These are phyloP conservation scores for Petunia secreta DNA, from an alignment of 257 asterid genomes.

Conservation along the genomic window DNA sequence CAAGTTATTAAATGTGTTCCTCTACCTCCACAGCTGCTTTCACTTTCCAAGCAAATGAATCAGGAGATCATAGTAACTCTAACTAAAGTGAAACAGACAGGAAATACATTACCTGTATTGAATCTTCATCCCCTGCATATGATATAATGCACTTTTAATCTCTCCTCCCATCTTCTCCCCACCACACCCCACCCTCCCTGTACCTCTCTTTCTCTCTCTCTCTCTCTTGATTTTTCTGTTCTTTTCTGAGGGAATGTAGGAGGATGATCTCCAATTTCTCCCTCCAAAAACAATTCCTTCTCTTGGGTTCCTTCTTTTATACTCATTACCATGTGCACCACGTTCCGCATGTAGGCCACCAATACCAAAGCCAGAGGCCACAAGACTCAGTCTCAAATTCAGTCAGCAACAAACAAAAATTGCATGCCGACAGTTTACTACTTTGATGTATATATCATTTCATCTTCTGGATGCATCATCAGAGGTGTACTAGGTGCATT, in stretches of 20 bases:
- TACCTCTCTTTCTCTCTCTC: background rate
- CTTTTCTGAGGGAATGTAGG: background rate
- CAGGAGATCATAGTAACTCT: background rate
- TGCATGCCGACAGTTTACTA: background rate
- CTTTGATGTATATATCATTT: background rate
- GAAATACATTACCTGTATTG: background rate
- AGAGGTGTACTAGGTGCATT: background rate
- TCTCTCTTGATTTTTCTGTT: background rate
- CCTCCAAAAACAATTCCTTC: background rate
- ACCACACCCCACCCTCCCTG: background rate
- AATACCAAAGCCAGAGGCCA: background rate
- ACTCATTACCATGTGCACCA: constrained; percentile 6
- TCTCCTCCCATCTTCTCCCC: background rate
- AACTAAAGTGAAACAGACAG: constrained; percentile 14
- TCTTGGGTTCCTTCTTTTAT: background rate
- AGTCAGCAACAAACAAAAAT: constrained; percentile 5
- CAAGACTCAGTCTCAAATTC: constrained; percentile 2
- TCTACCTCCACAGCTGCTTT: constrained; percentile 3
- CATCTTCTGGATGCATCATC: constrained; percentile 4
- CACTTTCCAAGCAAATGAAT: background rate
- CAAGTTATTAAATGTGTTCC: background rate
- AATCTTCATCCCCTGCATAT: constrained; percentile 2
- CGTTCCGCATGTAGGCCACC: background rate
- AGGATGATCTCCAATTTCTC: background rate
- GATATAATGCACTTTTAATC: background rate